phyloP scores from a whole-genome alignment of 805 yeast species.

The Nakazawaea siamensis region DNA sequence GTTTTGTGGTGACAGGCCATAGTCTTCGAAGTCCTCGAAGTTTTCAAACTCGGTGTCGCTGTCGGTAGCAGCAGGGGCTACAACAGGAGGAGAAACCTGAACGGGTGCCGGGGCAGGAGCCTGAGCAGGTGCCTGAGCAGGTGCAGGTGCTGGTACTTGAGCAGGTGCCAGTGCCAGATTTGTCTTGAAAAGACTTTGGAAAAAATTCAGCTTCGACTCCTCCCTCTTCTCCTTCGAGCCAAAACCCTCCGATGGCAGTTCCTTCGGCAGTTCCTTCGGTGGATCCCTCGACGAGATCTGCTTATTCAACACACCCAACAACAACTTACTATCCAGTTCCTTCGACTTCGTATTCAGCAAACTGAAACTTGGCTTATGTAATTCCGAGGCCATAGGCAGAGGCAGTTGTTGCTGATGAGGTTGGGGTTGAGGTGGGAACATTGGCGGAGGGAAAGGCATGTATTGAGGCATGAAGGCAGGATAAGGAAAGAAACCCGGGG shows the following conservation, averaged over 20 bases:
- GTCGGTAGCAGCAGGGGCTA: too few relatives aligned
- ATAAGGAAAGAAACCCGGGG: constrained; percentile 12
- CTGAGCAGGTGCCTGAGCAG: too few relatives aligned
- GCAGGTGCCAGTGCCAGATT: too few relatives aligned
- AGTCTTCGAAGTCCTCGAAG: constrained; percentile 3
- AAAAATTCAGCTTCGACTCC: constrained; percentile 11
- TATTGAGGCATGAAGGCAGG: constrained; percentile 1
- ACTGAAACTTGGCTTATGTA: constrained; percentile 23
- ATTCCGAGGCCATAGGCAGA: constrained; percentile 24
- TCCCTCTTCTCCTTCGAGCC: constrained; percentile 7
- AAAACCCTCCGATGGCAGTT: constrained; percentile 1
- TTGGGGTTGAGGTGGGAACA: constrained; percentile 10
- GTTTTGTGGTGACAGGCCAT: neutral
- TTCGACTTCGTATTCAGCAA: constrained; percentile 20
- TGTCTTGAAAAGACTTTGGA: constrained; percentile 13
- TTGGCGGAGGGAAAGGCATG: constrained; percentile 7
- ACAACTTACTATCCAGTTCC: constrained; percentile 23
- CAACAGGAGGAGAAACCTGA: too few relatives aligned
- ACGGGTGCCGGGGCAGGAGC: too few relatives aligned
- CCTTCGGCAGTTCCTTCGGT: neutral
- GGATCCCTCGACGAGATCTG: constrained; percentile 10
- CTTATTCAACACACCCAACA: constrained; percentile 21
- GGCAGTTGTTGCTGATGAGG: constrained; percentile 10
- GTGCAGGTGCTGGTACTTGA: too few relatives aligned
- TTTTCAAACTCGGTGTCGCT: too few relatives aligned